These are phyloP conservation scores for Cicer cuneatum DNA, from an alignment of 306 rosid species.

Conservation along the genomic window DNA sequence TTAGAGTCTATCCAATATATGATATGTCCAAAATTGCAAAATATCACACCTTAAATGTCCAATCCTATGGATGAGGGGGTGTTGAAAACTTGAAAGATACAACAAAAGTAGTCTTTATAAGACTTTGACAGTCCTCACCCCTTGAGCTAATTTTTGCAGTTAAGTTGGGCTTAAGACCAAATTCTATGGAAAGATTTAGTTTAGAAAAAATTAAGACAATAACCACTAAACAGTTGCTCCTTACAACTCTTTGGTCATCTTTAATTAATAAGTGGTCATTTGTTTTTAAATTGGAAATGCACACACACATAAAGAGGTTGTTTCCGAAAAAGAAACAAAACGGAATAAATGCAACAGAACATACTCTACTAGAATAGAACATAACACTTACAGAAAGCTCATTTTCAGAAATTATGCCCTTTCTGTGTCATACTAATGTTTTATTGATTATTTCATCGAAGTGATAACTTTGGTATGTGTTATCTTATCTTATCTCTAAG, in stretches of 20 bases:
- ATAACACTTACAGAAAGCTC: conserved; percentile 15
- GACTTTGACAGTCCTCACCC: conserved; percentile 1
- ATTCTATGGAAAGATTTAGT: background rate
- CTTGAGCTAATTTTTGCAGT: background rate
- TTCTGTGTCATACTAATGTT: conserved; percentile 5
- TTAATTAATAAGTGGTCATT: conserved; percentile 1
- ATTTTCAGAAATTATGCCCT: conserved; percentile 8
- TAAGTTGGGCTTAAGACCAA: background rate
- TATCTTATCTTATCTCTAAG: conserved; percentile 7
- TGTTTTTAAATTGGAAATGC: conserved; percentile 23
- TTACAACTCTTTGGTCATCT: conserved; percentile 16
- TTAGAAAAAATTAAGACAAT: conserved; percentile 2
- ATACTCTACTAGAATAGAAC: background rate
- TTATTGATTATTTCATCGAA: background rate
- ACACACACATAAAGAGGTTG: background rate
- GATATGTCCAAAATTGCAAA: conserved; percentile 1
- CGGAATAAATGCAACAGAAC: background rate
- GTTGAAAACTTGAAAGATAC: conserved; percentile 6
- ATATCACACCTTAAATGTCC: conserved; percentile 2
- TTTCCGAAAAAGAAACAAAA: conserved; percentile 6
- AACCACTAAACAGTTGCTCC: conserved; percentile 3
- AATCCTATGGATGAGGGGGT: background rate
- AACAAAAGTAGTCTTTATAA: background rate
- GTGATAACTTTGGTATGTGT: conserved; percentile 5
- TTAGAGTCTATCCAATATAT: background rate